Evolutionary conservation across 108 stramenopile species (phyloP).

Genomic region (Pseudonitzschia pungens): DNA sequence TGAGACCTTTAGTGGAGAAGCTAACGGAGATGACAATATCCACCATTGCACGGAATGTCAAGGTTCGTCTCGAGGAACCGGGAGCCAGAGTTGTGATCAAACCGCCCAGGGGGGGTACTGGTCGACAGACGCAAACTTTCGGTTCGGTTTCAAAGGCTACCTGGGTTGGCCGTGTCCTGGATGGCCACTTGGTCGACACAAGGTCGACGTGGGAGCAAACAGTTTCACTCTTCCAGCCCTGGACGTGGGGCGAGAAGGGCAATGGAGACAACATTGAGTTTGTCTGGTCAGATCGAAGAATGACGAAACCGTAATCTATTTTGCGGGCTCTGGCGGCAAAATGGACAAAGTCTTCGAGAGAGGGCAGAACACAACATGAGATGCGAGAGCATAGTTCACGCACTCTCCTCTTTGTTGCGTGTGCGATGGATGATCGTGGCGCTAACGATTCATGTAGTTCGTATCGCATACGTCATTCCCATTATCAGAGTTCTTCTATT

Average conservation of each 20-base stretch:
- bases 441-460: no score
- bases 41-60: conserved; percentile 40
- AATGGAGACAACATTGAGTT: conserved; percentile 21
- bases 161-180: conserved; percentile 52
- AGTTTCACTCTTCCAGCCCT: conserved; percentile 40
- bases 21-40: conserved; percentile 42
- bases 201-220: conserved; percentile 34
- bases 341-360: no score
- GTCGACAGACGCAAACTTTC: conserved; percentile 26
- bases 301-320: not conserved
- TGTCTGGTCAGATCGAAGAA: conserved; percentile 22
- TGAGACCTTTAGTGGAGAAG: conserved; percentile 37
- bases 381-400: no score
- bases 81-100: conserved; percentile 32
- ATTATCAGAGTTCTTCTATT: no score
- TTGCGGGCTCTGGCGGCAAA: no score
- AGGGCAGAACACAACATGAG: no score
- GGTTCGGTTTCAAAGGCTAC: conserved; percentile 35
- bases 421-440: no score
- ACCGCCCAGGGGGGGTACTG: conserved; percentile 19
- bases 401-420: no score
- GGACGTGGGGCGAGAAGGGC: conserved; percentile 48
- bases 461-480: no score
- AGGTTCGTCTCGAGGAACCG: conserved; percentile 35
- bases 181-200: conserved; percentile 31